Evolutionary conservation across 352 stramenopile genomes (phyloP).

Genomic region (Blastocystis sp.): DNA sequence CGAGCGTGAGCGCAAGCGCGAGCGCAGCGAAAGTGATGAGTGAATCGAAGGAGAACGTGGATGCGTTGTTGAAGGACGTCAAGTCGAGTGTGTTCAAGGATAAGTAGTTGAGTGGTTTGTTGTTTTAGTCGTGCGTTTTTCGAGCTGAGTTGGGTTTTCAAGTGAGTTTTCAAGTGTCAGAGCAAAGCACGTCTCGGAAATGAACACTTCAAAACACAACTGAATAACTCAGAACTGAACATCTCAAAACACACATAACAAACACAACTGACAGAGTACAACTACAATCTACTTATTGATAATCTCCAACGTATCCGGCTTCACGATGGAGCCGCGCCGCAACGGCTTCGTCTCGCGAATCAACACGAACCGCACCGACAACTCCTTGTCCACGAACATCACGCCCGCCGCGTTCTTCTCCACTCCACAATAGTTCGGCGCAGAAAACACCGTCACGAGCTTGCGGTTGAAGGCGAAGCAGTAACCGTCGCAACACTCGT

Average conservation of each 20-base stretch:
- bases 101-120: not conserved
- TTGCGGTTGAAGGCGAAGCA: slow-evolving; percentile 98
- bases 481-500: slow-evolving; percentile 99
- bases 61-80: not conserved
- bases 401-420: slow-evolving; percentile 96
- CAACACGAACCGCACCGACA: slow-evolving; percentile 54
- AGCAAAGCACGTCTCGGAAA: too few species aligned
- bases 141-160: too few species aligned
- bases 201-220: too few species aligned
- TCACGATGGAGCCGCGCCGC: slow-evolving; percentile 33
- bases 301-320: slow-evolving; percentile 59
- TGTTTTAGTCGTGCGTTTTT: not conserved
- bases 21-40: not conserved
- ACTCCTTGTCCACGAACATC: slow-evolving; percentile 64
- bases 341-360: slow-evolving; percentile 65
- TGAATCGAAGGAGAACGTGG: not conserved
- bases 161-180: too few species aligned
- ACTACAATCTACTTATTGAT: slow-evolving; percentile 34
- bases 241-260: too few species aligned
- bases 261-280: slow-evolving; percentile 36
- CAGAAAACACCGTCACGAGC: slow-evolving; percentile 99
- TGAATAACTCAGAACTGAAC: too few species aligned
- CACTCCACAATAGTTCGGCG: slow-evolving; percentile 99
- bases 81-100: slow-evolving; percentile 31
- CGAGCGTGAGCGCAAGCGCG: too few species aligned